These are phyloP conservation scores for Obelidium mucronatum DNA, from an alignment of 192 early-diverging fungal species.

Conservation along the genomic window DNA sequence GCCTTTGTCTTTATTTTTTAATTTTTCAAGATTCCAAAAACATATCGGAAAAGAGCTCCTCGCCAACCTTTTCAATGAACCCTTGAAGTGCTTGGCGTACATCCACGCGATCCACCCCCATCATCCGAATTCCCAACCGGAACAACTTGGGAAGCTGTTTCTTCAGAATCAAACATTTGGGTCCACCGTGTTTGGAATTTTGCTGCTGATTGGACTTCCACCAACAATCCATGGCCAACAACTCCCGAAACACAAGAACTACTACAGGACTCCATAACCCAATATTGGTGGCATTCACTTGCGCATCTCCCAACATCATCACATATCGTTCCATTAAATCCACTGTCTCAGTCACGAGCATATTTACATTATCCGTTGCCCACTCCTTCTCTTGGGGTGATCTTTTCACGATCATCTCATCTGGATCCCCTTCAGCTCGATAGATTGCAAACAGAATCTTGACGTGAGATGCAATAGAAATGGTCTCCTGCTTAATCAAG, in stretches of 20 bases:
- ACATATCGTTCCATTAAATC: conserved; percentile 55
- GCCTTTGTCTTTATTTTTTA: not conserved
- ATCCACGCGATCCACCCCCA: conserved; percentile 51
- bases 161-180: conserved; percentile 26
- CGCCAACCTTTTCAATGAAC: conserved; percentile 55
- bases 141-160: conserved; percentile 46
- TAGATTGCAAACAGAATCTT: conserved; percentile 58
- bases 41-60: conserved; percentile 46
- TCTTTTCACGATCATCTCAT: not conserved
- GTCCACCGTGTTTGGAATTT: not conserved
- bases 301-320: conserved; percentile 48
- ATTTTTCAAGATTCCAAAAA: not conserved
- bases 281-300: conserved; percentile 54
- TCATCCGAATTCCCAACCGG: conserved; percentile 49
- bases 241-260: conserved; percentile 54
- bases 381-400: not conserved
- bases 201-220: conserved; percentile 35
- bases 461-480: conserved; percentile 50
- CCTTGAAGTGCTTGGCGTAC: conserved; percentile 52
- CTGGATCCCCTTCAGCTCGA: conserved; percentile 38
- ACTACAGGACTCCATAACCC: conserved; percentile 63
- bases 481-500: conserved; percentile 89
- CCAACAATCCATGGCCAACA: conserved; percentile 51
- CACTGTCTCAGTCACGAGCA: conserved; percentile 50
- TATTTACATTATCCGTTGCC: conserved; percentile 31